These are phyloP conservation scores for Salicornia ramosissima DNA, from an alignment of 148 eudicot genomes.

Conservation along the genomic window DNA sequence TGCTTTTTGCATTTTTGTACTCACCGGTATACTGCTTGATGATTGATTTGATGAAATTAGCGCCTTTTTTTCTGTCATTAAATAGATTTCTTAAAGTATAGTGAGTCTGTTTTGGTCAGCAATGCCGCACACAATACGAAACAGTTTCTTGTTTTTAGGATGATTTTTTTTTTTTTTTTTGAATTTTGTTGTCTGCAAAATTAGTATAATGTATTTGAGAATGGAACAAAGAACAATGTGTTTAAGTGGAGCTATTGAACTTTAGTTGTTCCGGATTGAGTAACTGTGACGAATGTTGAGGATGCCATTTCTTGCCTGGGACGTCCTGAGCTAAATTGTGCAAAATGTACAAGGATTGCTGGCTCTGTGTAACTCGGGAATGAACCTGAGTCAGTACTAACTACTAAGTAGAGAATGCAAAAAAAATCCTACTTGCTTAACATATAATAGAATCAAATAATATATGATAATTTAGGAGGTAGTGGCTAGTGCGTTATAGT, in stretches of 20 bases:
- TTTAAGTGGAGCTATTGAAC: background rate
- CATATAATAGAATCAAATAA: no score
- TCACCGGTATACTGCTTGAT: background rate
- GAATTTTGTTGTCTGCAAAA: background rate
- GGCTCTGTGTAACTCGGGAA: no score
- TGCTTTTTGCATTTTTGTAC: background rate
- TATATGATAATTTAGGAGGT: no score
- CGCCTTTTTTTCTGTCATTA: background rate
- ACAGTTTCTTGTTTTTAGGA: background rate
- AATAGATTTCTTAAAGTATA: background rate
- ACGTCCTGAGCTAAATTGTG: no score
- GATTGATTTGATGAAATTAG: background rate
- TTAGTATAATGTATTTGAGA: background rate
- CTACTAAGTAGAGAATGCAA: no score
- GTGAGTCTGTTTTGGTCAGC: background rate
- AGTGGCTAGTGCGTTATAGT: no score
- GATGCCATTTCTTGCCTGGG: no score
- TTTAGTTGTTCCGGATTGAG: no score
- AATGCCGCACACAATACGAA: background rate
- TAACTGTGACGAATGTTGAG: no score
- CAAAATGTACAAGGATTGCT: no score
- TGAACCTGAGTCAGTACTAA: no score
- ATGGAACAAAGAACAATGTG: background rate
- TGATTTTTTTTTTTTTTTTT: background rate
- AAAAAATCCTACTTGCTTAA: no score